Evolutionary conservation across 768 basidiomycete genomes (phyloP), one percentile per base, ranked within the genome.

Genomic region (Serendipita sp.): DNA sequence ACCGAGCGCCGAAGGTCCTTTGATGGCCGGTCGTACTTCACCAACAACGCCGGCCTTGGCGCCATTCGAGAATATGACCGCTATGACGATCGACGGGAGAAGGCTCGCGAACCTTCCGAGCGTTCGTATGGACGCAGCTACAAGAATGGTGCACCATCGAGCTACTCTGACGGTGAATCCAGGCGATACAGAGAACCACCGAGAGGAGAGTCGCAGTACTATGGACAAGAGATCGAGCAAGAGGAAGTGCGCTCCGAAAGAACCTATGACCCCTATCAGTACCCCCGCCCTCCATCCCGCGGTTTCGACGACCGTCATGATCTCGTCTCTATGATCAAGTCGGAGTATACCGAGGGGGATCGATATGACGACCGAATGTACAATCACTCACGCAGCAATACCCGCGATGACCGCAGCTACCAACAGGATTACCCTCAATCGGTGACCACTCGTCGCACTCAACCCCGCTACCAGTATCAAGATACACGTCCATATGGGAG

Each of bases 221-320:
- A 37, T 28, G 56, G 56, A 30, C 56, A 60, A 32, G 56, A 60
- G 37, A 60, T 60, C 18, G 56, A 60, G 30, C 56, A 60, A 60
- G 56, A 60, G n/a, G 56, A 60, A 5, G 56, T 60, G 16, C 56
- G 56, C 56, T 60, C 56, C 56, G 56, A 60, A 35, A 60, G 56
- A 37, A 60, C 56, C 24, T 60, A 60, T 60, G 56, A 60, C 56
- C 56, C 56, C n/a, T 60, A 60, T n/a, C 56, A 60, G 37, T 60
- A 60, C 28, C 56, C 56, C 10, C 56, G 56, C 10, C 56, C 56
- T 8, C 10, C 24, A n/a, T 60, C 56, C 16, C 56, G 56, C 8
- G n/a, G 16, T 30, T 60, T 30, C 16, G 28, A 37, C 11, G 53
- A 32, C 24, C 53, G 53, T n/a, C 16, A 54, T n/a, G 56, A 60